phyloP scores from a whole-genome alignment of 2,329 filamentous ascomycete species.

The Diaporthe citri region DNA sequence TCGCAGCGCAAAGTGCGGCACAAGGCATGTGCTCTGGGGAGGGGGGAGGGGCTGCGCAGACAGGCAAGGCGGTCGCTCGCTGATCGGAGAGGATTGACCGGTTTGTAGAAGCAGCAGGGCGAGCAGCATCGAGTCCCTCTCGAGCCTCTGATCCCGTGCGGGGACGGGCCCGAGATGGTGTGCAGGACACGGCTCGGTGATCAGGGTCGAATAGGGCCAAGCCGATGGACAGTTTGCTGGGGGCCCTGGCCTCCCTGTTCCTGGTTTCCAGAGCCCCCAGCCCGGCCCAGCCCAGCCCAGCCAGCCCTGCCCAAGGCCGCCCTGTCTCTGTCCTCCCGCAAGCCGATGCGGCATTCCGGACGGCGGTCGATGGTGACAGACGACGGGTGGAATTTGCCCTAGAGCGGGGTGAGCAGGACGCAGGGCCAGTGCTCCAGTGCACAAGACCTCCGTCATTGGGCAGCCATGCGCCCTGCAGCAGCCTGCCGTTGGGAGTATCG shows the following conservation, averaged over 20 bases:
- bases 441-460: slow-evolving; percentile 31
- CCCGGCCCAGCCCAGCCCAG: slow-evolving; percentile 10
- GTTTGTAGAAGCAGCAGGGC: slow-evolving; percentile 28
- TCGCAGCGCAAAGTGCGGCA: slow-evolving; percentile 45
- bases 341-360: slow-evolving; percentile 33
- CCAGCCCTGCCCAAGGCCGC: neutral
- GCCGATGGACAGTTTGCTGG: slow-evolving; percentile 24
- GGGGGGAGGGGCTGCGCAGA: slow-evolving; percentile 21
- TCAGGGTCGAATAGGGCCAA: slow-evolving; percentile 32
- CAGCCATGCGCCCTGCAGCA: slow-evolving; percentile 35
- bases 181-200: slow-evolving; percentile 32
- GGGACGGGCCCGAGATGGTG: slow-evolving; percentile 34
- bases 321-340: slow-evolving; percentile 22
- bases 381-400: slow-evolving; percentile 30
- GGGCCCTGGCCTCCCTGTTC: neutral
- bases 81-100: slow-evolving; percentile 25
- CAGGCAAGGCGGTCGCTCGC: neutral
- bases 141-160: slow-evolving; percentile 29
- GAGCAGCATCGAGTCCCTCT: slow-evolving; percentile 25
- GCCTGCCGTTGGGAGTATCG: slow-evolving; percentile 35
- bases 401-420: neutral
- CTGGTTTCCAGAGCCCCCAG: neutral
- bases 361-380: slow-evolving; percentile 18
- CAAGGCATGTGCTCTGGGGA: slow-evolving; percentile 32
- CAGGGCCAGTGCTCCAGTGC: slow-evolving; percentile 25